Percentiles rank a stretch among this genome's conserved stretches.
Conservation (phyloP, 495 filamentous ascomycete species). For the Talaromyces liani region DNA sequence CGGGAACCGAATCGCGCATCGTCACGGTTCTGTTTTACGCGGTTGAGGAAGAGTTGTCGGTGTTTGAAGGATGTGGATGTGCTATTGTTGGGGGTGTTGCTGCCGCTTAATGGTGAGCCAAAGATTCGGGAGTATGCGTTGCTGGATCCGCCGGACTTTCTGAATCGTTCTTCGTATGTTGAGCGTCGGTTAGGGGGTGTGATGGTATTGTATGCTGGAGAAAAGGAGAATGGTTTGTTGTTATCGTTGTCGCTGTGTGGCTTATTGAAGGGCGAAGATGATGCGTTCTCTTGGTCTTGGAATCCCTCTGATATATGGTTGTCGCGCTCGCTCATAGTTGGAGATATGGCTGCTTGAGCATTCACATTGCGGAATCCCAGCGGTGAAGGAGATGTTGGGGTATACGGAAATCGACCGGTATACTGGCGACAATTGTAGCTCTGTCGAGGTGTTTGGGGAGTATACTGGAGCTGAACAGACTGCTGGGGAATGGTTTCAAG, state of each 20-base stretch:
- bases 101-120: slow-evolving; percentile 9
- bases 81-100: slow-evolving; percentile 2
- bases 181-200: slow-evolving; percentile 9
- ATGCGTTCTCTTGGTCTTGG: not conserved
- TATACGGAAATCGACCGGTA: not conserved
- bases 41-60: slow-evolving; percentile 63
- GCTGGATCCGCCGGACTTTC: slow-evolving; percentile 2
- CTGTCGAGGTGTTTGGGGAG: not conserved
- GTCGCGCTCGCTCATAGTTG: not conserved
- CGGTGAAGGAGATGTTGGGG: slow-evolving; percentile 6
- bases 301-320: not conserved
- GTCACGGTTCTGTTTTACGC: slow-evolving; percentile 65
- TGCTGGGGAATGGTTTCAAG: slow-evolving; percentile 13
- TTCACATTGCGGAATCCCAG: slow-evolving; percentile 5
- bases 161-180: slow-evolving; percentile 8
- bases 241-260: not conserved
- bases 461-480: slow-evolving; percentile 5
- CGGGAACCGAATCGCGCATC: slow-evolving; percentile 59
- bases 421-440: not conserved
- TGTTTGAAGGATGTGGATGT: slow-evolving; percentile 28
- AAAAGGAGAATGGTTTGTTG: slow-evolving; percentile 8
- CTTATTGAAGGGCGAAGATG: not conserved
- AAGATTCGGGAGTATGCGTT: slow-evolving; percentile 1
- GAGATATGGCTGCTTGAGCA: not conserved
- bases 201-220: slow-evolving; percentile 7